phyloP scores from a whole-genome alignment of 129 eudicot species.

The Artemisia annua region DNA sequence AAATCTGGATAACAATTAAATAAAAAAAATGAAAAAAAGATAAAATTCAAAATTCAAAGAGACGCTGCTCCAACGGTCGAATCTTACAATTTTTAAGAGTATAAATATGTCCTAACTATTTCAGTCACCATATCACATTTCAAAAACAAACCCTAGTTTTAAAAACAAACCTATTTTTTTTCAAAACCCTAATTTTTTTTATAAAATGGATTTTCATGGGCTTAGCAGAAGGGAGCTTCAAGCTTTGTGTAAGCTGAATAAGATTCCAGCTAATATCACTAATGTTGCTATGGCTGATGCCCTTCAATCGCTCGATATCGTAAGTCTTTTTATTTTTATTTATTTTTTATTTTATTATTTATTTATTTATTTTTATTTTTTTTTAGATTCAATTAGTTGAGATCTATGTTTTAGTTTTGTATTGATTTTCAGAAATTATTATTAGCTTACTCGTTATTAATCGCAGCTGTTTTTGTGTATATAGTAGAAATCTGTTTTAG shows the following conservation, averaged over 20 bases:
- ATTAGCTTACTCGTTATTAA: background rate
- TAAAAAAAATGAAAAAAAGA: no score
- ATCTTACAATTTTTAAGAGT: slow-evolving; percentile 9
- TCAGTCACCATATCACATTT: slow-evolving; percentile 20
- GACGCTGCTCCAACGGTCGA: slow-evolving; percentile 35
- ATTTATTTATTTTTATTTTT: no score
- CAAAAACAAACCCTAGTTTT: slow-evolving; percentile 27
- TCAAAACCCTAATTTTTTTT: slow-evolving; percentile 26
- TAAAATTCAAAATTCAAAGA: slow-evolving; percentile 21
- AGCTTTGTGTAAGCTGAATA: slow-evolving; percentile 80
- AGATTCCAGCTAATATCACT: slow-evolving; percentile 78
- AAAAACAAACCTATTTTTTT: background rate
- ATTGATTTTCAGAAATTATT: background rate
- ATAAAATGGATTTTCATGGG: slow-evolving; percentile 80
- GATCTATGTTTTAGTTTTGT: background rate
- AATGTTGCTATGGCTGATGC: slow-evolving; percentile 89
- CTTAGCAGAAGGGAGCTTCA: slow-evolving; percentile 78
- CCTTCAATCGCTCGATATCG: slow-evolving; percentile 54
- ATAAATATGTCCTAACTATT: slow-evolving; percentile 31
- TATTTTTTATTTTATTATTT: no score
- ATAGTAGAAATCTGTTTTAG: no score
- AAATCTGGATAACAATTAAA: no score
- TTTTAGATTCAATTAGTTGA: no score
- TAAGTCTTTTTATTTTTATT: slow-evolving; percentile 41
- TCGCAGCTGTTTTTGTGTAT: no score